Evolutionary conservation across 495 filamentous ascomycete species (phyloP).

Genomic region (Xanthoparmelia taractica): DNA sequence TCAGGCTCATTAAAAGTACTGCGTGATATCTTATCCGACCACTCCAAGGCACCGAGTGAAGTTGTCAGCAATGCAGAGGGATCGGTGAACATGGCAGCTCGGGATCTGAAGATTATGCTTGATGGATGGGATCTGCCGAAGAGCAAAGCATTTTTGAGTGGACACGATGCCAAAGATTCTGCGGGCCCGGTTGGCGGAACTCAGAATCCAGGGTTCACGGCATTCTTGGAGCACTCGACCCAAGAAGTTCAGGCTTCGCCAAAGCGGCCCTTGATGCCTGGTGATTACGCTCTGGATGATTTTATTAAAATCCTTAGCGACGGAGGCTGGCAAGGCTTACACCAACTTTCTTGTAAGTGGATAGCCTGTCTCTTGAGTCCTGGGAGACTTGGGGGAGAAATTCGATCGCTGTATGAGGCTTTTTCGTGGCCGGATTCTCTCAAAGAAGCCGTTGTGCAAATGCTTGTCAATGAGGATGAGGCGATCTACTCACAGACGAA

Average conservation of each 20-base stretch:
- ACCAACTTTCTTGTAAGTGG: slow-evolving; percentile 60
- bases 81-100: slow-evolving; percentile 33
- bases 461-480: slow-evolving; percentile 62
- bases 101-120: slow-evolving; percentile 49
- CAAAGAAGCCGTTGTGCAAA: slow-evolving; percentile 61
- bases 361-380: slow-evolving; percentile 47
- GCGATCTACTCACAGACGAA: slow-evolving; percentile 50
- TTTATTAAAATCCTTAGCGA: slow-evolving; percentile 50
- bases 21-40: slow-evolving; percentile 28
- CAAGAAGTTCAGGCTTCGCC: slow-evolving; percentile 46
- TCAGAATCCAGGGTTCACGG: slow-evolving; percentile 54
- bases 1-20: slow-evolving; percentile 40
- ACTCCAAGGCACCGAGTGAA: slow-evolving; percentile 21
- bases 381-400: slow-evolving; percentile 14
- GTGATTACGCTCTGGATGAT: slow-evolving; percentile 45
- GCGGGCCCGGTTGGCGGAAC: slow-evolving; percentile 42
- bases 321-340: slow-evolving; percentile 46
- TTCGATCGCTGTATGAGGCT: slow-evolving; percentile 43
- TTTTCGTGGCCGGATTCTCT: slow-evolving; percentile 64
- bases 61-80: slow-evolving; percentile 17
- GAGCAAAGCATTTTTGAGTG: slow-evolving; percentile 47
- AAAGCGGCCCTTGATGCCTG: slow-evolving; percentile 47
- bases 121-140: slow-evolving; percentile 54
- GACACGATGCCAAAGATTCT: slow-evolving; percentile 45
- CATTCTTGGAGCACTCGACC: slow-evolving; percentile 74